These are phyloP conservation scores for Talaromyces sp. DNA, from an alignment of 2,329 filamentous ascomycete genomes.

Conservation along the genomic window DNA sequence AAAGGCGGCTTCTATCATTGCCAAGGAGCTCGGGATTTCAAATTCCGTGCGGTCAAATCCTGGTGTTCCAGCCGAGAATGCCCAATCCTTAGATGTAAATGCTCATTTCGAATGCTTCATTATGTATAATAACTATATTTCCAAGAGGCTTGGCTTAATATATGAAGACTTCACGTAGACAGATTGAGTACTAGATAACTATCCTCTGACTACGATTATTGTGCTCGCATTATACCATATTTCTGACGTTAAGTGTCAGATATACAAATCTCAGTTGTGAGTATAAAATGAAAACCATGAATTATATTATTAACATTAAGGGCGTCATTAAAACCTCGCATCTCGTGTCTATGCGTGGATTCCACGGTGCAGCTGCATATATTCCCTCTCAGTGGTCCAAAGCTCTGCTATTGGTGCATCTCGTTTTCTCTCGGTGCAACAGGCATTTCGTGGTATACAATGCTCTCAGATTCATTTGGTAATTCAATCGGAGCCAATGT, in stretches of 20 bases:
- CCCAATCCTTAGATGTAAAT: background rate
- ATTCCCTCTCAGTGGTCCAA: background rate
- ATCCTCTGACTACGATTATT: too few species aligned
- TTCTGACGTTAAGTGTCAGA: too few species aligned
- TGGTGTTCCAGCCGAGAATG: background rate
- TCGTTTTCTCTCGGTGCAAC: background rate
- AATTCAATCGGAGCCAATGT: background rate
- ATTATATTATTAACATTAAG: background rate
- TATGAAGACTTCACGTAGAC: too few species aligned
- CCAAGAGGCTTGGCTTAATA: background rate
- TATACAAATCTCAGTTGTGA: too few species aligned
- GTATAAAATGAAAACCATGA: background rate
- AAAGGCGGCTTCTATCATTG: constrained; percentile 37
- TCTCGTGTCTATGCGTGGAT: background rate
- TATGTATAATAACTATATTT: background rate
- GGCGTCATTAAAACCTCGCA: background rate
- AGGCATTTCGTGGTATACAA: background rate
- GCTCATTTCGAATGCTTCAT: background rate
- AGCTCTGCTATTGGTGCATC: background rate
- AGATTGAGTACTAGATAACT: too few species aligned
- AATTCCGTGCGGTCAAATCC: background rate
- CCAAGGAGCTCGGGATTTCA: constrained; percentile 27
- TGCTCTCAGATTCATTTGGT: background rate
- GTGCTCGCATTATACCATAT: too few species aligned
- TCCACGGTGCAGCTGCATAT: background rate